Conservation (phyloP, 2,329 filamentous ascomycete genomes). For the Fusarium concolor region DNA sequence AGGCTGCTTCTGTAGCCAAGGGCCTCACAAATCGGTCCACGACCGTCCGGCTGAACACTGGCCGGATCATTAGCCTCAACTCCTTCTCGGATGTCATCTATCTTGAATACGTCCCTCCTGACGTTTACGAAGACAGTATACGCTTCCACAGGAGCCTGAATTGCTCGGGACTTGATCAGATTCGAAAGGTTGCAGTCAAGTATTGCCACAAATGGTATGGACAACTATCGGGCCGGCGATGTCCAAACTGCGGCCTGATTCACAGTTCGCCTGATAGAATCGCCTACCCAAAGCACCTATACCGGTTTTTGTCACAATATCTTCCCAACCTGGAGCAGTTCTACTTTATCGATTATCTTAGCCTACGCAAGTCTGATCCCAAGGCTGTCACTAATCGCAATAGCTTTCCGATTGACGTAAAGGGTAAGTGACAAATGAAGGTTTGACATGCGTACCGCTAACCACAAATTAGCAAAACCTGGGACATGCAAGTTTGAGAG, state of each 20-base stretch:
- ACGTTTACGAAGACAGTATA: conserved; percentile 45
- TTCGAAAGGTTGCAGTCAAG: conserved; percentile 56
- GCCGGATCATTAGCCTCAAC: conserved; percentile 48
- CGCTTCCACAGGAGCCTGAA: conserved; percentile 44
- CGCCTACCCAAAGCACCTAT: conserved; percentile 55
- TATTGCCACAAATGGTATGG: conserved; percentile 58
- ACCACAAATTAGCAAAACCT: conserved; percentile 14
- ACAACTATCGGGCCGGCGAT: conserved; percentile 43
- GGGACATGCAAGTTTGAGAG: conserved; percentile 30
- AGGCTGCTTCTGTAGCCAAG: conserved; percentile 41
- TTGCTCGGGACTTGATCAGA: conserved; percentile 48
- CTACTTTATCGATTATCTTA: conserved; percentile 59
- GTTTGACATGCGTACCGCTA: conserved; percentile 1
- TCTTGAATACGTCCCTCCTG: conserved; percentile 51
- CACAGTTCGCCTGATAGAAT: conserved; percentile 45
- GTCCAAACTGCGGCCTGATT: conserved; percentile 50
- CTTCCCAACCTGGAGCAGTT: conserved; percentile 57
- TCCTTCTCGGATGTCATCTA: conserved; percentile 49
- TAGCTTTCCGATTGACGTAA: background rate
- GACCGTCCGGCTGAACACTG: conserved; percentile 43
- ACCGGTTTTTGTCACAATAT: conserved; percentile 57
- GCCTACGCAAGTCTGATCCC: conserved; percentile 48
- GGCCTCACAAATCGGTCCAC: conserved; percentile 37
- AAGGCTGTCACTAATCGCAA: background rate
- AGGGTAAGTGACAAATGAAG: conserved; percentile 16